Evolutionary conservation across 441 rosid species (phyloP).

Genomic region (Viola pubescens): DNA sequence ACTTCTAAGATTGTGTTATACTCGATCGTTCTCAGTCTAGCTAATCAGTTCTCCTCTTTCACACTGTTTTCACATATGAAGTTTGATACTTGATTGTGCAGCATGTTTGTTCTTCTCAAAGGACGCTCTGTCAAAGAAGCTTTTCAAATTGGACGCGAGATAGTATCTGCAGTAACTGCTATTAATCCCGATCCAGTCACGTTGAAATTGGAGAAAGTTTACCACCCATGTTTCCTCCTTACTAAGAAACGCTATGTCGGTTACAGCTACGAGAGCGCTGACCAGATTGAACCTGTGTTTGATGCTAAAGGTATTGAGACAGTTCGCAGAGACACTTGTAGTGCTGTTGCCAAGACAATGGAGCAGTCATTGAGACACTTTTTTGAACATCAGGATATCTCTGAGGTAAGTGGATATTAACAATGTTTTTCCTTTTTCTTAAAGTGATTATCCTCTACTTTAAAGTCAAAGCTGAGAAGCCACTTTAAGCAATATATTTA

Average conservation of each 20-base stretch:
- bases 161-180: slow-evolving; percentile 77
- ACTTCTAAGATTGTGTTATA: slow-evolving; percentile 2
- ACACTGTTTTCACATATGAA: slow-evolving; percentile 10
- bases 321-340: slow-evolving; percentile 91
- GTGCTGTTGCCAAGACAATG: slow-evolving; percentile 81
- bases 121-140: slow-evolving; percentile 69
- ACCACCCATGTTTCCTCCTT: slow-evolving; percentile 87
- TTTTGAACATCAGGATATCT: slow-evolving; percentile 62
- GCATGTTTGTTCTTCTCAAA: slow-evolving; percentile 94
- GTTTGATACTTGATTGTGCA: slow-evolving; percentile 27
- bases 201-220: slow-evolving; percentile 95
- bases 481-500: slow-evolving; percentile 1
- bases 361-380: slow-evolving; percentile 79
- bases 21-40: background rate
- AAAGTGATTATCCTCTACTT: background rate
- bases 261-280: slow-evolving; percentile 77
- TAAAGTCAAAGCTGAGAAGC: slow-evolving; percentile 8
- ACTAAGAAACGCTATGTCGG: slow-evolving; percentile 94
- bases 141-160: slow-evolving; percentile 69
- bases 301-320: slow-evolving; percentile 99
- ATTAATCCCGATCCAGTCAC: slow-evolving; percentile 90
- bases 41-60: background rate
- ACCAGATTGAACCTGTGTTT: slow-evolving; percentile 65
- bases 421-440: background rate
- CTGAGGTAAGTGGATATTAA: slow-evolving; percentile 36